Conservation (phyloP, 345 rosid genomes). For the Populus pruinosa region DNA sequence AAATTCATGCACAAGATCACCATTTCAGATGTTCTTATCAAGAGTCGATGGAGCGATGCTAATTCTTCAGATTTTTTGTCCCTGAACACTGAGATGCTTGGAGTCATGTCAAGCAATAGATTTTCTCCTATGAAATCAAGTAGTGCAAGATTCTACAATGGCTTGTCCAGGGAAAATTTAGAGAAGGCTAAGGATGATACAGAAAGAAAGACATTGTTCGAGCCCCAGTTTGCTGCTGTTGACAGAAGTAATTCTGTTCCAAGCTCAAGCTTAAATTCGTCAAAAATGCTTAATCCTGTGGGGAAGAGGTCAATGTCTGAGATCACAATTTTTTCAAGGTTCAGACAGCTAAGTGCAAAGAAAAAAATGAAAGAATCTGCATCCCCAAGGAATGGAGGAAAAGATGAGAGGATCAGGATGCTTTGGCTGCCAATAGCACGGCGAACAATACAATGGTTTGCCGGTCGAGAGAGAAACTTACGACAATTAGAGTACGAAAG, state of each 20-base stretch:
- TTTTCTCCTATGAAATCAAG: constrained; percentile 16
- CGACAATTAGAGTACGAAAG: constrained; percentile 6
- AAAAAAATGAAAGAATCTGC: constrained; percentile 9
- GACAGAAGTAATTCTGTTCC: constrained; percentile 19
- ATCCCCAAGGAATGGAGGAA: not conserved
- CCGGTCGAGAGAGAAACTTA: constrained; percentile 22
- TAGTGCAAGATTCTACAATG: constrained; percentile 10
- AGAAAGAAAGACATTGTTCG: constrained; percentile 32
- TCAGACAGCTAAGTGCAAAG: constrained; percentile 12
- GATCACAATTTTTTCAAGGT: constrained; percentile 37
- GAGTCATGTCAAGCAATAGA: constrained; percentile 25
- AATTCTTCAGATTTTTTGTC: constrained; percentile 47
- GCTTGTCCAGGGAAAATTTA: constrained; percentile 9
- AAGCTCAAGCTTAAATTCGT: constrained; percentile 18
- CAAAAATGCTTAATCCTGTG: constrained; percentile 1
- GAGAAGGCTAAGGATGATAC: constrained; percentile 35
- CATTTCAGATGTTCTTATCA: constrained; percentile 37
- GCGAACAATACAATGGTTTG: constrained; percentile 44
- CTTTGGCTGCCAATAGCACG: constrained; percentile 45
- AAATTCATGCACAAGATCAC: constrained; percentile 46
- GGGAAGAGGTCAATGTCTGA: constrained; percentile 52
- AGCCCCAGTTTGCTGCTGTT: constrained; percentile 20
- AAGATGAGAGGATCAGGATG: constrained; percentile 36
- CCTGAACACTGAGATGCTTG: constrained; percentile 42
- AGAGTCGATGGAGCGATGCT: constrained; percentile 50